Evolutionary conservation across 2,329 filamentous ascomycete genomes (phyloP).

Genomic region (Claviceps citrina): DNA sequence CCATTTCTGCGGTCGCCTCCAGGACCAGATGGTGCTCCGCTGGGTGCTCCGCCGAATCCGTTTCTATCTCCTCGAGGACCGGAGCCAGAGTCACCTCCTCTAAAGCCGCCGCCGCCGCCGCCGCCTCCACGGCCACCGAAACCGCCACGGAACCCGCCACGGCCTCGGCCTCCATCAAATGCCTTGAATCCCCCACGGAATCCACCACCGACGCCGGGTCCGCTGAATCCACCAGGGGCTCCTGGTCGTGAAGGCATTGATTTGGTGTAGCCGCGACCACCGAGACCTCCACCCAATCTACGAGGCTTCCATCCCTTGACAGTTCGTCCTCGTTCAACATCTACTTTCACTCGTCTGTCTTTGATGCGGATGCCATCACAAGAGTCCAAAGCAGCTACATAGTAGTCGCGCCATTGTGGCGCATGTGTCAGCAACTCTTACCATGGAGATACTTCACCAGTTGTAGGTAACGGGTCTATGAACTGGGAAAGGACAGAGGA

Average conservation of each 20-base stretch:
- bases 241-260: slow-evolving; percentile 56
- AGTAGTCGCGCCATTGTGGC: slow-evolving; percentile 40
- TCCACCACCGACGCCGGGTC: slow-evolving; percentile 32
- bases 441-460: slow-evolving; percentile 20
- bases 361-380: slow-evolving; percentile 85
- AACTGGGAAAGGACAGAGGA: slow-evolving; percentile 8
- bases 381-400: slow-evolving; percentile 72
- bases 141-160: slow-evolving; percentile 23
- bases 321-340: slow-evolving; percentile 89
- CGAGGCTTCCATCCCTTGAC: slow-evolving; percentile 87
- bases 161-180: slow-evolving; percentile 28
- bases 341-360: slow-evolving; percentile 80
- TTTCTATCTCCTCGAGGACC: slow-evolving; percentile 24
- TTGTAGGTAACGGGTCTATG: slow-evolving; percentile 1
- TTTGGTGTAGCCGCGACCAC: slow-evolving; percentile 86
- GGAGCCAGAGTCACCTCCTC: slow-evolving; percentile 24
- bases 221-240: slow-evolving; percentile 42
- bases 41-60: slow-evolving; percentile 32
- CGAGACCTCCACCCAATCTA: slow-evolving; percentile 79
- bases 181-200: slow-evolving; percentile 32
- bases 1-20: slow-evolving; percentile 30
- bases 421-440: slow-evolving; percentile 53
- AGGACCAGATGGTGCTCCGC: slow-evolving; percentile 46
- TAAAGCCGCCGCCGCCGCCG: slow-evolving; percentile 39
- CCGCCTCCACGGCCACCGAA: slow-evolving; percentile 39